Evolutionary conservation across 805 yeast genomes (phyloP).

Genomic region (Ogataea thermomethanolica): DNA sequence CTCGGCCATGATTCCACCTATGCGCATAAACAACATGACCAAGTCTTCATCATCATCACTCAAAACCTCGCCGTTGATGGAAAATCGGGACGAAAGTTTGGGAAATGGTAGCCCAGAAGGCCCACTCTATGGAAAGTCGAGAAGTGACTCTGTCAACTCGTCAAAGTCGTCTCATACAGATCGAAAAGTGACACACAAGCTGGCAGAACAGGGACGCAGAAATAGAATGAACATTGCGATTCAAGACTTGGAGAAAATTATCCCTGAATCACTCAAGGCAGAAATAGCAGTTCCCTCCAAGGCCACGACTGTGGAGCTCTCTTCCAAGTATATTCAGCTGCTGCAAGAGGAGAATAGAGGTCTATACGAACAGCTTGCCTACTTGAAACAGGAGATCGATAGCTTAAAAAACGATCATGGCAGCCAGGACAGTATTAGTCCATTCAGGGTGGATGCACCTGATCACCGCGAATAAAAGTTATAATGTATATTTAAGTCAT

Average conservation of each 20-base stretch:
- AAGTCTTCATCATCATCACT: conserved; percentile 13
- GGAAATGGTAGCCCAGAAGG: conserved; percentile 1
- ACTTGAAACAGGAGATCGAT: conserved; percentile 28
- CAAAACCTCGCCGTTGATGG: conserved; percentile 18
- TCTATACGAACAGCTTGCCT: conserved; percentile 36
- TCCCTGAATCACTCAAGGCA: conserved; percentile 57
- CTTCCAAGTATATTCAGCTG: conserved; percentile 61
- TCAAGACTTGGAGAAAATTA: conserved; percentile 61
- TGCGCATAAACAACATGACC: conserved; percentile 7
- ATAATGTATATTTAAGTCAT: too few species aligned
- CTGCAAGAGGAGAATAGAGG: conserved; percentile 38
- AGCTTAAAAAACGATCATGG: conserved; percentile 3
- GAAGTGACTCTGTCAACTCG: conserved; percentile 11
- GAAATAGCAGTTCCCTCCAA: conserved; percentile 75
- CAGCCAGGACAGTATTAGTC: conserved; percentile 19
- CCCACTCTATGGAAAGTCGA: not conserved
- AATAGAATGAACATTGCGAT: conserved; percentile 89
- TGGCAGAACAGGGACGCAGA: conserved; percentile 95
- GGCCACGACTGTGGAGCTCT: conserved; percentile 93
- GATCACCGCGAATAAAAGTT: conserved; percentile 11
- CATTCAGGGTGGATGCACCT: conserved; percentile 10
- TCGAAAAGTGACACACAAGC: conserved; percentile 75
- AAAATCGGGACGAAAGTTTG: conserved; percentile 11
- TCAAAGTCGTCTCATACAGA: conserved; percentile 24
- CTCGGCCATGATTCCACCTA: conserved; percentile 6